phyloP scores from a whole-genome alignment of 108 stramenopile genomes.

The Skeletonema grethae region DNA sequence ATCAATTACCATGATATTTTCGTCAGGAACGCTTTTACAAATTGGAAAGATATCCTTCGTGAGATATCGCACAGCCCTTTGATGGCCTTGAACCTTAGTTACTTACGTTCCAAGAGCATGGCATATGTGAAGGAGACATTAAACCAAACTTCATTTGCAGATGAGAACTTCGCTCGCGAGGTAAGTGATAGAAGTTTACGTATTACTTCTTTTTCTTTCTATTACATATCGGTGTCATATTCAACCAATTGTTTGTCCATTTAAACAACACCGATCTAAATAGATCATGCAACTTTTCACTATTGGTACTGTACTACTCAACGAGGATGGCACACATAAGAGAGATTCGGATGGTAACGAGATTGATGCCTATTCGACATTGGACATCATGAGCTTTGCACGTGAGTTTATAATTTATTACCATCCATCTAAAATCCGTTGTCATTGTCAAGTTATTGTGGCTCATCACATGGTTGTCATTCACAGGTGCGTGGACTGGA shows the following conservation, averaged over 20 bases:
- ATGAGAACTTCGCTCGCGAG: slow-evolving; percentile 20
- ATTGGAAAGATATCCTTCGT: slow-evolving; percentile 67
- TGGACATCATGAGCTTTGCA: slow-evolving; percentile 55
- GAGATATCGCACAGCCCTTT: slow-evolving; percentile 71
- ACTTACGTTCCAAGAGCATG: slow-evolving; percentile 45
- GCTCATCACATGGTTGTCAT: neutral
- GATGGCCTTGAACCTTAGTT: slow-evolving; percentile 75
- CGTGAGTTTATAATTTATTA: no score
- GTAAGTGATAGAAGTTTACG: slow-evolving; percentile 39
- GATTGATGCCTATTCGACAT: slow-evolving; percentile 62
- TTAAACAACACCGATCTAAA: slow-evolving; percentile 2
- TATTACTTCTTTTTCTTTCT: neutral
- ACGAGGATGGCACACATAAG: slow-evolving; percentile 67
- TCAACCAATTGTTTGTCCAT: neutral
- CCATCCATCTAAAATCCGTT: no score
- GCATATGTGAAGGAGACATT: slow-evolving; percentile 54
- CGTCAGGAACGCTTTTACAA: slow-evolving; percentile 45
- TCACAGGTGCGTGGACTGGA: slow-evolving; percentile 72
- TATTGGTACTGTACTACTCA: slow-evolving; percentile 61
- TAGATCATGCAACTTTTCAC: slow-evolving; percentile 66
- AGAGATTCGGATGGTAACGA: slow-evolving; percentile 25
- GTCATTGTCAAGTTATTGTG: no score
- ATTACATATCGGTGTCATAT: neutral
- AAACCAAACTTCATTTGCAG: slow-evolving; percentile 43
- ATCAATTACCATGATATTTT: slow-evolving; percentile 68